These are phyloP conservation scores for Zygosaccharomyces sapae DNA, from an alignment of 1,139 yeast genomes.

Conservation along the genomic window DNA sequence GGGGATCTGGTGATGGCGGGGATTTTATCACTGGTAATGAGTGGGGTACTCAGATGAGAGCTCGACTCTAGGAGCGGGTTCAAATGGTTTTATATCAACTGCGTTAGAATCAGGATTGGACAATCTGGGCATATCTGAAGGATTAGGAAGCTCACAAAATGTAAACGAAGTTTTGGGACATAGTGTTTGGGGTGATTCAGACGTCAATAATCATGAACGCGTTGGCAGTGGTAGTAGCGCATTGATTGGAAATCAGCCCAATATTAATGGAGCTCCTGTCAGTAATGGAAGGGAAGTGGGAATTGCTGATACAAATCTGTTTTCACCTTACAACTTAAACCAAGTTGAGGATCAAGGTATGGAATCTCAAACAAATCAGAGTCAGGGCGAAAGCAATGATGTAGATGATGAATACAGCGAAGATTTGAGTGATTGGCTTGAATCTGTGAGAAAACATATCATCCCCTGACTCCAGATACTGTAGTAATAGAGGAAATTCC, in stretches of 20 bases:
- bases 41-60: conserved; percentile 12
- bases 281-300: background rate
- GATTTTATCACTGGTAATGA: conserved; percentile 9
- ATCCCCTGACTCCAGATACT: conserved; percentile 53
- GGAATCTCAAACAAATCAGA: background rate
- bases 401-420: conserved; percentile 12
- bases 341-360: background rate
- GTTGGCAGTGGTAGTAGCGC: conserved; percentile 4
- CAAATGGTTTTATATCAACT: conserved; percentile 1
- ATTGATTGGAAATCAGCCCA: conserved; percentile 2
- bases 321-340: conserved; percentile 1
- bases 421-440: conserved; percentile 27
- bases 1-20: conserved; percentile 12
- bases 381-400: background rate
- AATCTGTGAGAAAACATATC: conserved; percentile 40
- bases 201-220: conserved; percentile 5
- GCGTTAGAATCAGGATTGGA: conserved; percentile 9
- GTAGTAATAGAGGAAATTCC: conserved; percentile 73
- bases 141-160: conserved; percentile 6
- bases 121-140: background rate
- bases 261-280: background rate
- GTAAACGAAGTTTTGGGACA: conserved; percentile 13
- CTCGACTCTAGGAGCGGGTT: conserved; percentile 2
- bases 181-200: conserved; percentile 18
- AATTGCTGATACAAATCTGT: conserved; percentile 1